These are phyloP conservation scores for Aphanomyces cochlioides DNA, from an alignment of 352 stramenopile species.

Conservation along the genomic window DNA sequence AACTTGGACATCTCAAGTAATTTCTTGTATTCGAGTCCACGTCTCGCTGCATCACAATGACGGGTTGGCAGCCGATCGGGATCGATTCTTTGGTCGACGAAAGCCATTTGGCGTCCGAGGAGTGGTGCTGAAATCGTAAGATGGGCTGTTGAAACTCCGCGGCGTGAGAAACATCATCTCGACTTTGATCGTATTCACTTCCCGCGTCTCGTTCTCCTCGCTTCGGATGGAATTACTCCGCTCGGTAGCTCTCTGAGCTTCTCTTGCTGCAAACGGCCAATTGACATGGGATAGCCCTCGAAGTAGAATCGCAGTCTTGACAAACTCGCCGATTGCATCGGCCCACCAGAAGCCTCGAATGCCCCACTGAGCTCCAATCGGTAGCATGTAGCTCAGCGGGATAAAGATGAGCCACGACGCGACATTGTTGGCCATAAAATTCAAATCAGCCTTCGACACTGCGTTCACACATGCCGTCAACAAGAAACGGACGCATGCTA, in stretches of 20 bases:
- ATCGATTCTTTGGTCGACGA: neutral
- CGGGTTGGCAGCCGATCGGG: slow-evolving; percentile 1
- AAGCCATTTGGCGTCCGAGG: neutral
- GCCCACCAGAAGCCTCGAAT: slow-evolving; percentile 25
- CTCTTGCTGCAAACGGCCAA: slow-evolving; percentile 14
- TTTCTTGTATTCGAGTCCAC: too few relatives aligned
- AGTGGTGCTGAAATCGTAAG: slow-evolving; percentile 1
- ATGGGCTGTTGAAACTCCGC: slow-evolving; percentile 16
- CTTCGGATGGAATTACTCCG: neutral
- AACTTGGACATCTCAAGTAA: too few relatives aligned
- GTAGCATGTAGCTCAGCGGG: slow-evolving; percentile 17
- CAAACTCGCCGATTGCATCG: neutral
- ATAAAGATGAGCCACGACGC: slow-evolving; percentile 12
- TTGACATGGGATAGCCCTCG: slow-evolving; percentile 7
- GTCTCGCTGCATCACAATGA: too few relatives aligned
- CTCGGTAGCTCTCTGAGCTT: slow-evolving; percentile 3
- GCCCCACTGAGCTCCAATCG: neutral
- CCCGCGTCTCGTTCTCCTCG: slow-evolving; percentile 1
- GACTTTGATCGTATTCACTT: slow-evolving; percentile 11
- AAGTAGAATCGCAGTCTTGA: slow-evolving; percentile 12
- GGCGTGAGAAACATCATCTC: neutral
- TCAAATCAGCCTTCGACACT: slow-evolving; percentile 9
- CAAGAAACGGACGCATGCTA: slow-evolving; percentile 12
- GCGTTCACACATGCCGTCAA: slow-evolving; percentile 17
- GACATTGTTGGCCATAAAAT: slow-evolving; percentile 8